Percentiles rank a stretch among this genome's conserved stretches.
Conservation (phyloP, 177 flowering plant species). For the Vitis hybrid region DNA sequence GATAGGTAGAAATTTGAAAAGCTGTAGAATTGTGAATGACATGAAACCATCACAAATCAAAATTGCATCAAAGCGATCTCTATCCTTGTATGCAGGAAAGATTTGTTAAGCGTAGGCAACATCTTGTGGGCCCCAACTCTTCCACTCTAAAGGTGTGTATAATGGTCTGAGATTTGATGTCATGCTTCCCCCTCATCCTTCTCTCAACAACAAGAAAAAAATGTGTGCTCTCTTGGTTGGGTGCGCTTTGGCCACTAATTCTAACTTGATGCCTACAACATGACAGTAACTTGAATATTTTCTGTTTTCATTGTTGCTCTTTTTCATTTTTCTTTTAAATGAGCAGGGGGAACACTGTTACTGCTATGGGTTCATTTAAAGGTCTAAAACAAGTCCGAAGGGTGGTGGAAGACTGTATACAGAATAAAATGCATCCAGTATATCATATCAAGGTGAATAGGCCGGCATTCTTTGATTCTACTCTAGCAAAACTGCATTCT, state of each 20-base stretch:
- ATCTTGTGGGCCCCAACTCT: constrained; percentile 80
- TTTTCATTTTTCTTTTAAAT: constrained; percentile 12
- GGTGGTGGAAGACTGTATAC: constrained; percentile 89
- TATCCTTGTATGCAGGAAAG: constrained; percentile 60
- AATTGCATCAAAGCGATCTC: background rate
- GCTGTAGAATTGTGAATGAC: background rate
- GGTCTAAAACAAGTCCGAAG: constrained; percentile 86
- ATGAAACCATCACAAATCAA: background rate
- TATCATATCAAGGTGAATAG: constrained; percentile 71
- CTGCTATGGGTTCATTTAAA: constrained; percentile 96
- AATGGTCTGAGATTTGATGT: background rate
- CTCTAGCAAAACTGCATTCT: background rate
- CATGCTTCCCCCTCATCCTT: too few relatives aligned
- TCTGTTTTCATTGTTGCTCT: background rate
- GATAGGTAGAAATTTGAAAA: too few relatives aligned
- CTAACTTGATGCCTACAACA: too few relatives aligned
- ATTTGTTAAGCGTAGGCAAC: constrained; percentile 87
- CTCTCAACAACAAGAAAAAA: too few relatives aligned
- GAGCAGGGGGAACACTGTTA: constrained; percentile 86
- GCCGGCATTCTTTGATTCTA: background rate
- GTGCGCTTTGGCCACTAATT: too few relatives aligned
- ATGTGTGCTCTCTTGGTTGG: too few relatives aligned
- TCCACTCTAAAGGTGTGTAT: constrained; percentile 41
- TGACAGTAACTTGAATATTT: too few relatives aligned
- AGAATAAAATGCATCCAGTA: constrained; percentile 82